Evolutionary conservation across 1,139 yeast species (phyloP).

Genomic region (Lodderomyces pseudojiufengensis): DNA sequence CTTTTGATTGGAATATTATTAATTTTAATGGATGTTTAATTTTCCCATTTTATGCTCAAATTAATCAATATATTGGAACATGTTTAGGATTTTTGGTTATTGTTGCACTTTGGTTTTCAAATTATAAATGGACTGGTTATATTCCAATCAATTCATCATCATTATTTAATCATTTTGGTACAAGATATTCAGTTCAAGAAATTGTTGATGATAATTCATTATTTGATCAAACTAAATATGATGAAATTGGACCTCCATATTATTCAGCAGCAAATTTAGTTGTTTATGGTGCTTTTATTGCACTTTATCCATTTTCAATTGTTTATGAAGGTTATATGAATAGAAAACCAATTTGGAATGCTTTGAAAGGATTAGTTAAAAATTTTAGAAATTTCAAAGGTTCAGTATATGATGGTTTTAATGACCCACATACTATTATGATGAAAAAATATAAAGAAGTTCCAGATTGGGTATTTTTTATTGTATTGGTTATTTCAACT

Average conservation of each 20-base stretch:
- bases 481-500: constrained; percentile 42
- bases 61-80: constrained; percentile 39
- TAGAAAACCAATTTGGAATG: constrained; percentile 21
- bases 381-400: constrained; percentile 26
- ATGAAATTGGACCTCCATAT: constrained; percentile 51
- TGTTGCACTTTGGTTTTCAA: constrained; percentile 46
- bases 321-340: constrained; percentile 37
- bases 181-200: constrained; percentile 31
- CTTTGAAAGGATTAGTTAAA: constrained; percentile 12
- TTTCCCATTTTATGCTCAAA: constrained; percentile 44
- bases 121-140: constrained; percentile 47
- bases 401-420: constrained; percentile 26
- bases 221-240: constrained; percentile 35
- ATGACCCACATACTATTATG: constrained; percentile 53
- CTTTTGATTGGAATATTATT: constrained; percentile 47
- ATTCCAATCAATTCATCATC: constrained; percentile 50
- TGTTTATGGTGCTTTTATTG: constrained; percentile 51
- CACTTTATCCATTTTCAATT: constrained; percentile 51
- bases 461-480: constrained; percentile 56
- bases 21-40: constrained; percentile 19
- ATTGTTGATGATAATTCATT: constrained; percentile 34
- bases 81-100: constrained; percentile 37
- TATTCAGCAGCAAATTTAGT: constrained; percentile 57
- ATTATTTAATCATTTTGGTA: constrained; percentile 45
- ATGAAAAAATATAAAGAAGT: constrained; percentile 54